Base-by-base conservation (phyloP, 2,329 filamentous ascomycete species). In the Microascus cirrosus region DNA sequence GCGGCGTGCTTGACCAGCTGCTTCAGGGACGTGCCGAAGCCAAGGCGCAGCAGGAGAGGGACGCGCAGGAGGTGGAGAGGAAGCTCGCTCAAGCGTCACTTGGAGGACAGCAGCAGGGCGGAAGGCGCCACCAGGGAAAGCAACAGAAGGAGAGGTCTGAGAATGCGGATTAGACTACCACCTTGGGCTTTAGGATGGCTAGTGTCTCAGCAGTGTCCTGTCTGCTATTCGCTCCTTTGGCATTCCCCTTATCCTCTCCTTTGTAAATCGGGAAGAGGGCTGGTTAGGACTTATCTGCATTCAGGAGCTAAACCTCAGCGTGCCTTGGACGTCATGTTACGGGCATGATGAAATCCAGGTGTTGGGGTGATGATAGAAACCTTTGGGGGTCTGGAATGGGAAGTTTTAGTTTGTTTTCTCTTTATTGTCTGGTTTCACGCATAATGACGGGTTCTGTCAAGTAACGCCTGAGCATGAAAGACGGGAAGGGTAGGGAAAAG, bases 11-110 rank as follows among this genome's bases (percentile, higher is more conserved):
- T 64, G 77, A 79, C 58, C 89, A 94, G 53, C 82, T 97, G 63
- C 83, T 86, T 67, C 78, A 83, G 69, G 90, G 95, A 77, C 87
- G 95, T 78, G 80, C 86, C 74, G 86, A 89, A 66, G 92, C 87
- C 64, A 80, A 87, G 65, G 76, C 83, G 57, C 84, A 89, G 72
- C 86, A 84, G 75, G 90, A 95, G 77, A 86, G 86, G 64, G 90
- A 90, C 74, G 73, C 80, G 63, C 84, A 84, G 70, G 85, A 89
- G 70, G 72, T 83, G 25, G 87, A 90, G 74, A 79, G 84, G 65
- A 89, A 89, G 74, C 68, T 84, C 56, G 74, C 74, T 59, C 76
- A 71, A 59, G 69, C 70, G 22, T 70, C 70, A 36, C 56, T 75
- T 55, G 68, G 72, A 60, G 65, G 63, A 50, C 64, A 63, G 58